These are phyloP conservation scores for Wallacemonas sp. DNA, from an alignment of 208 protist genomes.

Conservation along the genomic window DNA sequence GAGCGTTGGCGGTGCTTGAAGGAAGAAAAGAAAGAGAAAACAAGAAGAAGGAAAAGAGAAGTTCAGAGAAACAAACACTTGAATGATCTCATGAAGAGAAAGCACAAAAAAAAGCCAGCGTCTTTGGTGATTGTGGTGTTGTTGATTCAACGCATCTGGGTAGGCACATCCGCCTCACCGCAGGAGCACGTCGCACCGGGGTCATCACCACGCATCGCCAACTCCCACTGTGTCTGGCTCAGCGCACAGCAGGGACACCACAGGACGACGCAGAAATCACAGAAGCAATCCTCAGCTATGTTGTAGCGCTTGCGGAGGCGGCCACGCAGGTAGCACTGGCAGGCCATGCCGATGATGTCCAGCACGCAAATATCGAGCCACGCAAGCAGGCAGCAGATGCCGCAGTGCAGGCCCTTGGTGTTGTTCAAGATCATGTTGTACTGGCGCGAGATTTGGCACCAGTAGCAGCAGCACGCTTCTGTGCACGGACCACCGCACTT, in stretches of 20 bases:
- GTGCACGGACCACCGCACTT: conserved; percentile 22
- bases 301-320: conserved; percentile 10
- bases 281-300: not conserved
- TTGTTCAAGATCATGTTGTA: conserved; percentile 37
- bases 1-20: no score
- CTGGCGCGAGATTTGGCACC: conserved; percentile 54
- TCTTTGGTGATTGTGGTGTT: no score
- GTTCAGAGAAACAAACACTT: no score
- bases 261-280: not conserved
- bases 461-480: conserved; percentile 42
- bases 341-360: no score
- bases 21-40: no score
- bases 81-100: no score
- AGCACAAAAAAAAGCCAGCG: no score
- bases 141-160: no score
- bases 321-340: no score
- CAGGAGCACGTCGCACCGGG: conserved; percentile 11
- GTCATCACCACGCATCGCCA: conserved; percentile 8
- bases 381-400: no score
- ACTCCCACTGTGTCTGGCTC: conserved; percentile 8
- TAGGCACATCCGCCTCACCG: conserved; percentile 5
- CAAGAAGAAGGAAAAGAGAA: no score
- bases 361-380: not conserved
- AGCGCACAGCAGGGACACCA: conserved; percentile 11
- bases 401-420: conserved; percentile 23